Conservation (phyloP, 1,139 yeast species). For the Barnettozyma hawaiiensis region DNA sequence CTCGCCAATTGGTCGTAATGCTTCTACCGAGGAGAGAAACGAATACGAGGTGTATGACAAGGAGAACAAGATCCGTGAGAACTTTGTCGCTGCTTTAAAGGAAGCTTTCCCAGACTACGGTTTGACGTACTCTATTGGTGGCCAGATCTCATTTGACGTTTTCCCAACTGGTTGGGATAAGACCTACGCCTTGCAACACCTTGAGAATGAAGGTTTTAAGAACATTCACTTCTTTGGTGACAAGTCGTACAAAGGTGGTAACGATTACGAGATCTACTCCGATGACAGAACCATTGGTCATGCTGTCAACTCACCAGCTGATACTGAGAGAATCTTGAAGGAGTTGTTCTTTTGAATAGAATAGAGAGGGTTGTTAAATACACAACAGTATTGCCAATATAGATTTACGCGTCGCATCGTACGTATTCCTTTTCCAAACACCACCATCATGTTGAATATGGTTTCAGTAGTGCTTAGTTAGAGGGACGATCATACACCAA, state of each 20-base stretch:
- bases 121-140: conserved; percentile 95
- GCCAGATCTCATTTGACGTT: conserved; percentile 97
- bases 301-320: conserved; percentile 82
- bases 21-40: conserved; percentile 86
- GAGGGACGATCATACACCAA: too few species aligned
- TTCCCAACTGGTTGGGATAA: conserved; percentile 99
- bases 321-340: conserved; percentile 78
- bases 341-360: conserved; percentile 52
- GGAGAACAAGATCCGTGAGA: conserved; percentile 71
- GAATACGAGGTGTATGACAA: conserved; percentile 85
- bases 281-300: conserved; percentile 95
- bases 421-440: too few species aligned
- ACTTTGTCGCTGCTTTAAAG: conserved; percentile 77
- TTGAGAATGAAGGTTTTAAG: conserved; percentile 75
- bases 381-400: too few species aligned
- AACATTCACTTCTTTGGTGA: conserved; percentile 97
- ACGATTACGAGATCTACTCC: conserved; percentile 91
- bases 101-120: conserved; percentile 76
- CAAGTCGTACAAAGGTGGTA: conserved; percentile 96
- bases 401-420: background rate
- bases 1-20: conserved; percentile 98
- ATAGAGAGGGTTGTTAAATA: background rate
- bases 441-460: too few species aligned
- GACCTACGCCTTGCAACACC: conserved; percentile 94
- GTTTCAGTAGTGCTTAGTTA: too few species aligned